phyloP scores from a whole-genome alignment of 2,329 filamentous ascomycete genomes.

The Alternaria sp. region DNA sequence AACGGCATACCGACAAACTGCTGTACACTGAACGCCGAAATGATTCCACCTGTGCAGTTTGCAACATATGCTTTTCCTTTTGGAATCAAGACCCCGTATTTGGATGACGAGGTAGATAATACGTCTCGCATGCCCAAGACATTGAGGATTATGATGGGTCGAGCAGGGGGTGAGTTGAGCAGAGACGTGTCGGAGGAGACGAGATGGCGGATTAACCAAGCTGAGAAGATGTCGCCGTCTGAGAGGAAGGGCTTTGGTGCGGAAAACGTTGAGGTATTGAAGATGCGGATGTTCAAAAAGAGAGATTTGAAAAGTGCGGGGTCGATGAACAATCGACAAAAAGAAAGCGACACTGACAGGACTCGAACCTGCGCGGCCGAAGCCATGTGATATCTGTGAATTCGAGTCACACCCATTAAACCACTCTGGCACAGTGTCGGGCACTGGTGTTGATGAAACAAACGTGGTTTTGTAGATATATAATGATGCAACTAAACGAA shows the following conservation, averaged over 20 bases:
- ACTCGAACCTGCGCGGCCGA: too few relatives aligned
- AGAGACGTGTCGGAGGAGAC: conserved; percentile 10
- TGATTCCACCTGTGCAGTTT: conserved; percentile 14
- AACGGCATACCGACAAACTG: conserved; percentile 23
- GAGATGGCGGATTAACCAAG: conserved; percentile 19
- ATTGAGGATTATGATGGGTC: conserved; percentile 30
- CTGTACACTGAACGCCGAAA: conserved; percentile 12
- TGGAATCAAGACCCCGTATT: conserved; percentile 16
- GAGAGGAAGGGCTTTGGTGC: conserved; percentile 25
- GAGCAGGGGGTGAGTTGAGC: not conserved
- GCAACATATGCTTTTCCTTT: conserved; percentile 19
- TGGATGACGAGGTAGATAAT: conserved; percentile 6
- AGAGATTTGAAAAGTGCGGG: too few relatives aligned
- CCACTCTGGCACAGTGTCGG: too few relatives aligned
- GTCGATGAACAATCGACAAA: too few relatives aligned
- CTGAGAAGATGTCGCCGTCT: conserved; percentile 26
- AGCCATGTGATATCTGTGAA: too few relatives aligned
- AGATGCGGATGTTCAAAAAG: too few relatives aligned
- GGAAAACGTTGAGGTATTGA: conserved; percentile 7
- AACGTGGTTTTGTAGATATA: too few relatives aligned
- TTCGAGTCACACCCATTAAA: too few relatives aligned
- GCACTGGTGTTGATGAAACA: too few relatives aligned
- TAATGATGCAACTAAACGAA: too few relatives aligned
- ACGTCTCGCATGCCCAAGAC: conserved; percentile 32
- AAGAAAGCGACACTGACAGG: too few relatives aligned